A percentile compares a stretch with the other conserved stretches of the same genome.
Conservation (phyloP, 2,329 filamentous ascomycete genomes). For the Botrytis elliptica region DNA sequence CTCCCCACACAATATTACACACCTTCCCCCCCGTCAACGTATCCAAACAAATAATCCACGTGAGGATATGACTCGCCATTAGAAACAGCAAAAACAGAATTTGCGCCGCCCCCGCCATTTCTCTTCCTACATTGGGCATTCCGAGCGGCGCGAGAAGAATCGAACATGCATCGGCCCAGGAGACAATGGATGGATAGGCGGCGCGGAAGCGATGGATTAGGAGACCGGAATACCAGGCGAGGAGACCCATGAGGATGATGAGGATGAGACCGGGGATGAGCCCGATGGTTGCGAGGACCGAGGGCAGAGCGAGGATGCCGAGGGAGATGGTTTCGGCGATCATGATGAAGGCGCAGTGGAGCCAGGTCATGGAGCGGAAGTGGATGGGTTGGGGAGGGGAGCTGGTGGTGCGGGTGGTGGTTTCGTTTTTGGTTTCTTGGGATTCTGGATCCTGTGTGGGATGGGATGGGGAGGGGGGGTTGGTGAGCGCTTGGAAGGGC, state of each 20-base stretch:
- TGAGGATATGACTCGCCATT: slow-evolving; percentile 59
- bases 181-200: slow-evolving; percentile 47
- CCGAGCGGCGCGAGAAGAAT: background rate
- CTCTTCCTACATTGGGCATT: slow-evolving; percentile 35
- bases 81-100: slow-evolving; percentile 58
- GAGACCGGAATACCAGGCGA: slow-evolving; percentile 59
- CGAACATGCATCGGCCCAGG: background rate
- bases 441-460: background rate
- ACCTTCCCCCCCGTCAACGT: slow-evolving; percentile 51
- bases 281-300: slow-evolving; percentile 15
- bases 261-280: slow-evolving; percentile 44
- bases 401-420: background rate
- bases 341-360: slow-evolving; percentile 15
- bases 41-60: slow-evolving; percentile 59
- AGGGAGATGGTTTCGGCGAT: slow-evolving; percentile 23
- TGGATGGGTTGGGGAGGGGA: background rate
- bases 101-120: slow-evolving; percentile 51
- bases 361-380: slow-evolving; percentile 12
- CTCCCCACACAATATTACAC: slow-evolving; percentile 56
- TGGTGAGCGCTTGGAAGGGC: background rate
- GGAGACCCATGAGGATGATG: slow-evolving; percentile 50
- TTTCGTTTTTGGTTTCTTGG: background rate
- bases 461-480: no score
- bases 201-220: slow-evolving; percentile 59
- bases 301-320: slow-evolving; percentile 19